Percentiles rank a stretch among this genome's conserved stretches.
phyloP scores from a whole-genome alignment of 371 early-diverging fungal species.

The Rhizopus delemar region DNA sequence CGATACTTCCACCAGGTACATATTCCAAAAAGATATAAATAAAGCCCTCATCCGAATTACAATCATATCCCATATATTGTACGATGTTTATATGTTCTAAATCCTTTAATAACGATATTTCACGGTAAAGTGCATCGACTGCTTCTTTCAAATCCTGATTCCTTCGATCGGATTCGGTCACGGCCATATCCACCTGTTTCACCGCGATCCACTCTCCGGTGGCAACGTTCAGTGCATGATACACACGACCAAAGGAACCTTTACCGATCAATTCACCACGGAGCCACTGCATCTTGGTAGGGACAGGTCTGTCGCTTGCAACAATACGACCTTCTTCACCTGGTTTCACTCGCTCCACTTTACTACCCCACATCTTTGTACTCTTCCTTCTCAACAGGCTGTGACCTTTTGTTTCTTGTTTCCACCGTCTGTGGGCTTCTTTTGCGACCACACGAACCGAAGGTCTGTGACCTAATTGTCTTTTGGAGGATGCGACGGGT shows the following conservation, averaged over 20 bases:
- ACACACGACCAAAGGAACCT: constrained; percentile 97
- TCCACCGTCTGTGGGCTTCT: constrained; percentile 52
- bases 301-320: constrained; percentile 7
- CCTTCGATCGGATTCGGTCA: constrained; percentile 56
- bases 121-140: constrained; percentile 31
- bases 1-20: constrained; percentile 94
- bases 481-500: constrained; percentile 1
- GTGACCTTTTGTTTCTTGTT: constrained; percentile 23
- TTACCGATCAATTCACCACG: constrained; percentile 91
- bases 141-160: constrained; percentile 25
- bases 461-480: constrained; percentile 35
- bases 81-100: constrained; percentile 91
- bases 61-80: constrained; percentile 75
- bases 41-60: constrained; percentile 53
- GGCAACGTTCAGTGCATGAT: constrained; percentile 82
- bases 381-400: constrained; percentile 47
- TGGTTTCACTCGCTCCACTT: constrained; percentile 54
- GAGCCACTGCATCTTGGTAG: constrained; percentile 65
- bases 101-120: constrained; percentile 46
- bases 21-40: constrained; percentile 96
- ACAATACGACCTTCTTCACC: constrained; percentile 28
- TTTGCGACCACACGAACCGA: constrained; percentile 63
- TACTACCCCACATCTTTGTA: constrained; percentile 64
- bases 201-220: constrained; percentile 94
- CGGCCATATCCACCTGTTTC: constrained; percentile 83